These are phyloP conservation scores for Coemansia sp. DNA, from an alignment of 192 early-diverging fungal genomes.

Conservation along the genomic window DNA sequence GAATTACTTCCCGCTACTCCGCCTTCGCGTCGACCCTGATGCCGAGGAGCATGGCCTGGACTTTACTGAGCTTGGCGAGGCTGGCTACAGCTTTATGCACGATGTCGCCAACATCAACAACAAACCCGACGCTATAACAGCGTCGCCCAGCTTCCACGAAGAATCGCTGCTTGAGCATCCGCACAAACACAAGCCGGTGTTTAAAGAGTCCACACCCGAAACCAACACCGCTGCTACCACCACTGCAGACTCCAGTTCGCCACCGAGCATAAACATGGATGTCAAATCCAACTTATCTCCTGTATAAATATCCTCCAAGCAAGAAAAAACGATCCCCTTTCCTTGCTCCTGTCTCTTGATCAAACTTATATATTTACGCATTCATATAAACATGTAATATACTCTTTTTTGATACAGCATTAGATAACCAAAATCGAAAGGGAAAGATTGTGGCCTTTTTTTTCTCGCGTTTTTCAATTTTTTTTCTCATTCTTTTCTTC, in stretches of 20 bases:
- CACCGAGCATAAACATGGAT: neutral
- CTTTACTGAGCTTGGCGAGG: slow-evolving; percentile 56
- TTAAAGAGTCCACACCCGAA: slow-evolving; percentile 17
- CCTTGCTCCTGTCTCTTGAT: neutral
- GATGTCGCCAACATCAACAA: slow-evolving; percentile 18
- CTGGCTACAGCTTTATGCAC: slow-evolving; percentile 47
- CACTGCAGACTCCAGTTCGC: neutral
- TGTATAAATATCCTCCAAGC: neutral
- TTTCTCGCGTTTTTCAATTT: neutral
- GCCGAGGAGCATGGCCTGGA: slow-evolving; percentile 56
- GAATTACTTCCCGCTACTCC: slow-evolving; percentile 57
- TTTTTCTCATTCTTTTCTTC: neutral
- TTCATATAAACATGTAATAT: no score
- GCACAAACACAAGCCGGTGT: slow-evolving; percentile 24
- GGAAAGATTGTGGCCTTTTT: no score
- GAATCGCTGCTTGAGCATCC: slow-evolving; percentile 24
- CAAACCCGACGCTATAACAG: neutral
- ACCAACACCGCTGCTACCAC: slow-evolving; percentile 5
- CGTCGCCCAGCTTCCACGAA: slow-evolving; percentile 22
- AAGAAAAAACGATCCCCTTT: no score
- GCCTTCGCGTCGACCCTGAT: slow-evolving; percentile 56
- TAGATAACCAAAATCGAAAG: no score
- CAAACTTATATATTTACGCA: no score
- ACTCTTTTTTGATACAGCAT: no score
- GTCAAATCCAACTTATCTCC: neutral